These are phyloP conservation scores for Erythrophleum fordii DNA, from an alignment of 306 rosid genomes.

Conservation along the genomic window DNA sequence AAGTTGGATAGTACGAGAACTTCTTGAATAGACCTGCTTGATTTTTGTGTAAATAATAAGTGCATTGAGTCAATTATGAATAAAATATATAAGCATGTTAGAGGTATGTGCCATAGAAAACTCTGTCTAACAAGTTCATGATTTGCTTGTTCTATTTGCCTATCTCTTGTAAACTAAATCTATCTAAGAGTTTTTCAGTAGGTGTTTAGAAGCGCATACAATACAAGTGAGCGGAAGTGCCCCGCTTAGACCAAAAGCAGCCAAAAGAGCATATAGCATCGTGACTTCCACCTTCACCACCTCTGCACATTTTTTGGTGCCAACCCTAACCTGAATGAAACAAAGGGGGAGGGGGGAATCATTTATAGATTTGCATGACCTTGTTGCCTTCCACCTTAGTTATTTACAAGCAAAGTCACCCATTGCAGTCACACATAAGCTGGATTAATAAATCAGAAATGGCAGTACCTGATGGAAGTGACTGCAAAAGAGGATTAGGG, in stretches of 20 bases:
- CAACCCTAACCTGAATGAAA: conserved; percentile 77
- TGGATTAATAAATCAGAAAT: conserved; percentile 23
- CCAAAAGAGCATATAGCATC: conserved; percentile 59
- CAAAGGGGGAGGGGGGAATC: background rate
- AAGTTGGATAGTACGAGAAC: background rate
- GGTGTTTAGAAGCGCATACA: conserved; percentile 49
- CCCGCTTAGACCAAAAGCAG: conserved; percentile 62
- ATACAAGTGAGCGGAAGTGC: conserved; percentile 69
- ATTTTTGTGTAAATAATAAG: too few relatives aligned
- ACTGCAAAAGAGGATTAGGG: conserved; percentile 89
- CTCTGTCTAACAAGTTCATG: too few relatives aligned
- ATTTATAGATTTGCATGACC: conserved; percentile 29
- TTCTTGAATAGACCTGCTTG: background rate
- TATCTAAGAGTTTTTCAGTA: background rate
- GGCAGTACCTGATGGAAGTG: conserved; percentile 88
- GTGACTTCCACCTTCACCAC: conserved; percentile 61
- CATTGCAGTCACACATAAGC: conserved; percentile 16
- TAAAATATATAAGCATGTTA: too few relatives aligned
- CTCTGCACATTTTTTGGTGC: conserved; percentile 61
- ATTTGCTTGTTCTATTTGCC: background rate
- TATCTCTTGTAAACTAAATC: background rate
- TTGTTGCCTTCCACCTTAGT: conserved; percentile 74
- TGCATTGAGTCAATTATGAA: too few relatives aligned
- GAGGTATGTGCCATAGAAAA: too few relatives aligned
- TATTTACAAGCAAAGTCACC: conserved; percentile 30